These are phyloP conservation scores for Botrytis paeoniae DNA, from an alignment of 2,329 filamentous ascomycete genomes.

Conservation along the genomic window DNA sequence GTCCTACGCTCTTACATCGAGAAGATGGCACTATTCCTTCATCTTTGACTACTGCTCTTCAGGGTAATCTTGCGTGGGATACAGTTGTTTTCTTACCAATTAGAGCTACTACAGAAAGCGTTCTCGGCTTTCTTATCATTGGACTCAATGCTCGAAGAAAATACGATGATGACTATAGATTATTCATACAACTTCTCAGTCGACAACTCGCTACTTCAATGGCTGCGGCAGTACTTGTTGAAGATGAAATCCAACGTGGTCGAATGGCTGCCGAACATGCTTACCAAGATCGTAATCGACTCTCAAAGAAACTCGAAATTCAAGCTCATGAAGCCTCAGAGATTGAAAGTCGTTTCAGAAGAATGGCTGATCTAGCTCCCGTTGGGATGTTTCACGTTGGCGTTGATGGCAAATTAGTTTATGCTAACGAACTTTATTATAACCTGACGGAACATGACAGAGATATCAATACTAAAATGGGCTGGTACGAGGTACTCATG, in stretches of 20 bases:
- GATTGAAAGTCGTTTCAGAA: slow-evolving; percentile 62
- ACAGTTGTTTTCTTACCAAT: slow-evolving; percentile 15
- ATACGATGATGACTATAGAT: slow-evolving; percentile 75
- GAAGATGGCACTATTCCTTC: slow-evolving; percentile 5
- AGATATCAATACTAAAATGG: neutral
- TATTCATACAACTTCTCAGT: slow-evolving; percentile 72
- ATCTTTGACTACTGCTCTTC: neutral
- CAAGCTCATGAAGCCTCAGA: slow-evolving; percentile 47
- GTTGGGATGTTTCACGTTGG: slow-evolving; percentile 72
- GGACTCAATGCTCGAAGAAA: slow-evolving; percentile 75
- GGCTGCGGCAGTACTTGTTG: slow-evolving; percentile 77
- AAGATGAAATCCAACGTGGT: slow-evolving; percentile 75
- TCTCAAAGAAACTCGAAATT: slow-evolving; percentile 62
- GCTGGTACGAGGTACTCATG: neutral
- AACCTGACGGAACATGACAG: slow-evolving; percentile 21
- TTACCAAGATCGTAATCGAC: slow-evolving; percentile 70
- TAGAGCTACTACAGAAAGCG: slow-evolving; percentile 58
- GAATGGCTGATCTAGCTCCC: slow-evolving; percentile 70
- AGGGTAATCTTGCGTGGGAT: neutral
- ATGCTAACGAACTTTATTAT: slow-evolving; percentile 67
- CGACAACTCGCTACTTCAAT: slow-evolving; percentile 76
- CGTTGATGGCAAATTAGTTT: slow-evolving; percentile 60
- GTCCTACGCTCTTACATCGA: slow-evolving; percentile 4
- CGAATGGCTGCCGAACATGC: slow-evolving; percentile 71
- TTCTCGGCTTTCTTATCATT: slow-evolving; percentile 75